Conservation (phyloP, 208 protist species). For the Naegleria fowleri region DNA sequence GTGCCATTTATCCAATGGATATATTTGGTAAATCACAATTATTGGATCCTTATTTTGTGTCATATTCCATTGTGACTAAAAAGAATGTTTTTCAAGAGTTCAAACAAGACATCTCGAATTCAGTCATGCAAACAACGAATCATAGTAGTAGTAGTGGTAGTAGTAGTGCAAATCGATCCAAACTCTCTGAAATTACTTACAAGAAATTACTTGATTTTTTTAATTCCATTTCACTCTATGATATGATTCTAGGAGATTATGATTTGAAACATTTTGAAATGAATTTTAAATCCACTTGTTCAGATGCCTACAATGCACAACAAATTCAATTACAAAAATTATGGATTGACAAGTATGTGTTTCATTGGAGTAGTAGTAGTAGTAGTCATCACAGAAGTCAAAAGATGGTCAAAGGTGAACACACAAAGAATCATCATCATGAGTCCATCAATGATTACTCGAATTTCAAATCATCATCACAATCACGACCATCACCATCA, state of each 20-base stretch:
- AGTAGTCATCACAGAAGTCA: too few relatives aligned
- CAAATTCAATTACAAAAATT: not conserved
- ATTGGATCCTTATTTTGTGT: not conserved
- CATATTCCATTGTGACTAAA: not conserved
- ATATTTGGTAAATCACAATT: not conserved
- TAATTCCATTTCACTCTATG: not conserved
- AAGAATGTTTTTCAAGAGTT: too few relatives aligned
- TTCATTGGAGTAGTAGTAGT: too few relatives aligned
- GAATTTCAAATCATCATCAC: too few relatives aligned
- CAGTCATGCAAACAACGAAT: too few relatives aligned
- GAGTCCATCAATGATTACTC: too few relatives aligned
- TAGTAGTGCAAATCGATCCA: too few relatives aligned
- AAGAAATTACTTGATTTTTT: constrained; percentile 10
- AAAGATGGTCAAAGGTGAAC: too few relatives aligned
- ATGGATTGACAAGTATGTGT: not conserved
- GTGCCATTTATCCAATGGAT: not conserved
- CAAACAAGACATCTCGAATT: too few relatives aligned
- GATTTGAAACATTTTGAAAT: constrained; percentile 7
- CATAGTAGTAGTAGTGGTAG: too few relatives aligned
- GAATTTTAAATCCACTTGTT: not conserved
- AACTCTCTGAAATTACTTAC: not conserved
- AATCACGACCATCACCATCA: too few relatives aligned
- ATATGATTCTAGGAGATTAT: not conserved
- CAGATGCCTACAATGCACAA: not conserved
- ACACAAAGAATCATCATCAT: too few relatives aligned